These are phyloP conservation scores for Clitopilus hobsonii DNA, from an alignment of 768 basidiomycete species.

Conservation along the genomic window DNA sequence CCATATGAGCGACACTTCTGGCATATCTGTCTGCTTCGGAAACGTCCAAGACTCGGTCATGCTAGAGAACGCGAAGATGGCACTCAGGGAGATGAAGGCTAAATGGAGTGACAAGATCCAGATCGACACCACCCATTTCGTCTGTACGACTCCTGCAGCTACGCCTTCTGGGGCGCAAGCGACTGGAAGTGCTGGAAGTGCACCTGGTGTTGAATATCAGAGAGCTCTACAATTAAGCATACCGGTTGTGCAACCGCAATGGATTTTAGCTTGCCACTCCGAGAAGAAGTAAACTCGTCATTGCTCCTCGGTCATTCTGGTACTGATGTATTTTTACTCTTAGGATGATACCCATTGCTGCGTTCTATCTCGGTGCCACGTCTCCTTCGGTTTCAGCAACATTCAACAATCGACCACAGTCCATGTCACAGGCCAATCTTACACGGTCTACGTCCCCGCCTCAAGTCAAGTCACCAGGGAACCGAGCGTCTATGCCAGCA, in stretches of 20 bases:
- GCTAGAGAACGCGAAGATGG: conserved; percentile 77
- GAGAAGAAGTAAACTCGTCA: conserved; percentile 66
- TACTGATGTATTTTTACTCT: neutral
- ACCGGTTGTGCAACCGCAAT: conserved; percentile 91
- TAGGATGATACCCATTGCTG: conserved; percentile 85
- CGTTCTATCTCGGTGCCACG: conserved; percentile 76
- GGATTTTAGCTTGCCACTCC: conserved; percentile 85
- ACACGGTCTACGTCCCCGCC: conserved; percentile 35
- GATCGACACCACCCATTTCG: conserved; percentile 98
- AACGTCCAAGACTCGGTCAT: conserved; percentile 74
- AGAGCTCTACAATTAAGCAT: conserved; percentile 92
- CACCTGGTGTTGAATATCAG: conserved; percentile 87
- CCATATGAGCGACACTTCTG: conserved; percentile 92
- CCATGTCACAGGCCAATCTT: conserved; percentile 68
- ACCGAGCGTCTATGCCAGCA: conserved; percentile 67
- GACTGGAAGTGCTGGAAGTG: conserved; percentile 44
- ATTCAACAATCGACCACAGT: conserved; percentile 52
- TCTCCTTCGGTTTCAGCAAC: conserved; percentile 37
- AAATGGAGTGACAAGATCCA: conserved; percentile 91
- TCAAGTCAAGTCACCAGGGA: conserved; percentile 30
- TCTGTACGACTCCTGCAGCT: conserved; percentile 85
- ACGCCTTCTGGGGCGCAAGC: conserved; percentile 55
- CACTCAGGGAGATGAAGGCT: conserved; percentile 81
- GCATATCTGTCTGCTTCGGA: conserved; percentile 93
- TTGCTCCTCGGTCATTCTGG: neutral